phyloP scores from a whole-genome alignment of 176 grass and related monocot genomes.

The Miscanthus lutarioriparius region DNA sequence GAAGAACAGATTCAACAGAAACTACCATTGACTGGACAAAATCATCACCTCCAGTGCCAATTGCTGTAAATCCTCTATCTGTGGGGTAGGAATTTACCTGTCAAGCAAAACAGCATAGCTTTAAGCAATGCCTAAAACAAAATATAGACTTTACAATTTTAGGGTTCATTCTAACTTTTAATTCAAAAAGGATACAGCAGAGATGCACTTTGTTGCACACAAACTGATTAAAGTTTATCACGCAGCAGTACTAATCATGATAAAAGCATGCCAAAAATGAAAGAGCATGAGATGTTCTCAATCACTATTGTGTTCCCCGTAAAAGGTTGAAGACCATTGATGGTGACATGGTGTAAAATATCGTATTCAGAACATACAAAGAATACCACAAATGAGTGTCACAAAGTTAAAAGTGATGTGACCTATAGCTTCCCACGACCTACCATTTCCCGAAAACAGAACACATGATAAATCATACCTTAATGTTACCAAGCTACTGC shows the following conservation, averaged over 20 bases:
- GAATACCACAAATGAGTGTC: background rate
- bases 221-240: slow-evolving; percentile 5
- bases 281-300: background rate
- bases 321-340: background rate
- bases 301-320: background rate
- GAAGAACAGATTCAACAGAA: slow-evolving; percentile 94
- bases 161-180: too few relatives aligned
- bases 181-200: too few relatives aligned
- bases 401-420: background rate
- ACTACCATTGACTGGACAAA: slow-evolving; percentile 96
- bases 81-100: slow-evolving; percentile 97
- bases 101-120: background rate
- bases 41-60: slow-evolving; percentile 92
- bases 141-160: background rate
- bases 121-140: slow-evolving; percentile 3
- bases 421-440: slow-evolving; percentile 2
- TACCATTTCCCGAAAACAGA: background rate
- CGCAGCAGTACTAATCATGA: background rate
- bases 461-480: background rate
- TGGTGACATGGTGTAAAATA: background rate
- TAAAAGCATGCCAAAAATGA: slow-evolving; percentile 7
- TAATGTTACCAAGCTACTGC: background rate
- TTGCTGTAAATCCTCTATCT: slow-evolving; percentile 92
- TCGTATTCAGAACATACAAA: background rate
- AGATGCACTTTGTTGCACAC: background rate